These are phyloP conservation scores for Aspergillus floridensis DNA, from an alignment of 2,329 filamentous ascomycete species.

Conservation along the genomic window DNA sequence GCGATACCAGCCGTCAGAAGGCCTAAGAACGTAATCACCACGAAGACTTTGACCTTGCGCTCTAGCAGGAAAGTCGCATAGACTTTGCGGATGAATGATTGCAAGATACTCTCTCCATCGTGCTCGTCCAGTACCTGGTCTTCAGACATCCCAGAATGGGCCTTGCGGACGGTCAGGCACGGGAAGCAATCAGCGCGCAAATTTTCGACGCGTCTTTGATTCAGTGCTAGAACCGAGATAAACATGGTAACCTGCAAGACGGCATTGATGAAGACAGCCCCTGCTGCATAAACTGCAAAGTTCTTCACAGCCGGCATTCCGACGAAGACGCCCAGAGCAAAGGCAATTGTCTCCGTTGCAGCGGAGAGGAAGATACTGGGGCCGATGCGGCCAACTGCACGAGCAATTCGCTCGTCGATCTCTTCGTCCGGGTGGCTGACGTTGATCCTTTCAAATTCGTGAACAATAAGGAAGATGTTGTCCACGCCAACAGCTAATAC, in stretches of 20 bases:
- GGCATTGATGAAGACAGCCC: conserved; percentile 95
- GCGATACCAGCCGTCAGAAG: conserved; percentile 83
- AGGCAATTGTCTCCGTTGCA: conserved; percentile 90
- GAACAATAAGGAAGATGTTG: conserved; percentile 98
- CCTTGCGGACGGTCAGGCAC: conserved; percentile 76
- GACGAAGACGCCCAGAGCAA: conserved; percentile 87
- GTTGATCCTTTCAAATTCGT: conserved; percentile 96
- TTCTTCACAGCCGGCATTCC: conserved; percentile 98
- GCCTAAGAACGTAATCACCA: conserved; percentile 80
- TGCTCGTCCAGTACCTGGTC: conserved; percentile 65
- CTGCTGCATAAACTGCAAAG: conserved; percentile 93
- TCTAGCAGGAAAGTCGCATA: conserved; percentile 82
- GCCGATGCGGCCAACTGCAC: conserved; percentile 91
- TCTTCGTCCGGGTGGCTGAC: conserved; percentile 83
- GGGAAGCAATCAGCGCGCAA: conserved; percentile 89
- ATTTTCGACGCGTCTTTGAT: conserved; percentile 86
- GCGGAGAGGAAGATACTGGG: conserved; percentile 94
- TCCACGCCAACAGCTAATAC: conserved; percentile 95
- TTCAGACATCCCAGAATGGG: conserved; percentile 63
- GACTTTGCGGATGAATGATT: conserved; percentile 82
- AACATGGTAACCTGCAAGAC: conserved; percentile 98
- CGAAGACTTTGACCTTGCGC: conserved; percentile 72
- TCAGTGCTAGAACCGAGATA: conserved; percentile 83
- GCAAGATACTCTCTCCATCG: conserved; percentile 78
- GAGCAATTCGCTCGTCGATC: conserved; percentile 80